Evolutionary conservation across 2,329 filamentous ascomycete species (phyloP).

Genomic region (Phialophora tarda): DNA sequence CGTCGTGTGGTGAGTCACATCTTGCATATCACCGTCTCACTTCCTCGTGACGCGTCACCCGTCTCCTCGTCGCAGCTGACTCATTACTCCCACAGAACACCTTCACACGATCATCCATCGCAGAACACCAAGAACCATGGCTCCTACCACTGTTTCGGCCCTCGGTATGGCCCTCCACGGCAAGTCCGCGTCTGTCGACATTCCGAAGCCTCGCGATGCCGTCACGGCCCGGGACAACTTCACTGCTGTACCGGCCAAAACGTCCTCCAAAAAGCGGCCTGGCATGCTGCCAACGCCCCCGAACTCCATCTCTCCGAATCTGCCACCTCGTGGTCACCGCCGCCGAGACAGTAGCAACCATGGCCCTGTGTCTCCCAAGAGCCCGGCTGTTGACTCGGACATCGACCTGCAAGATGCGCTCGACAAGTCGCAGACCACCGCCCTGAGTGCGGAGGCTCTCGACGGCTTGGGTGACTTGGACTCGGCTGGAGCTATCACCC

Average conservation of each 20-base stretch:
- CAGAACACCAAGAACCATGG: slow-evolving; percentile 48
- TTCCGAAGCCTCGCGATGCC: slow-evolving; percentile 52
- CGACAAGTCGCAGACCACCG: slow-evolving; percentile 53
- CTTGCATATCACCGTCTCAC: slow-evolving; percentile 8
- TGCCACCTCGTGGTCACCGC: slow-evolving; percentile 80
- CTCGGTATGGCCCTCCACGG: slow-evolving; percentile 58
- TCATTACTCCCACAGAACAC: slow-evolving; percentile 29
- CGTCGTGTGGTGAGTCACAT: slow-evolving; percentile 35
- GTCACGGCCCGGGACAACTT: slow-evolving; percentile 47
- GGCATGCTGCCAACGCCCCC: slow-evolving; percentile 80
- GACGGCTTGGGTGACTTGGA: slow-evolving; percentile 66
- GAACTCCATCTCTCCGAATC: slow-evolving; percentile 88
- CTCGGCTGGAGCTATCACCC: slow-evolving; percentile 80
- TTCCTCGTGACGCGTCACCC: slow-evolving; percentile 21
- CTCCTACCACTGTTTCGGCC: slow-evolving; percentile 51
- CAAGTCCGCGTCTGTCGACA: slow-evolving; percentile 57
- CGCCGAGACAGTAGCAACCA: slow-evolving; percentile 66
- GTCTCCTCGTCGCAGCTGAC: slow-evolving; percentile 29
- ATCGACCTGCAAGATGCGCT: slow-evolving; percentile 78
- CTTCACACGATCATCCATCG: slow-evolving; percentile 29
- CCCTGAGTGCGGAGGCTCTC: slow-evolving; percentile 52
- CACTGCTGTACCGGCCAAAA: slow-evolving; percentile 42
- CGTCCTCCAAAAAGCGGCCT: slow-evolving; percentile 37
- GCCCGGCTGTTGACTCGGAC: slow-evolving; percentile 75
- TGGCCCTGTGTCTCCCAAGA: slow-evolving; percentile 49